phyloP scores from a whole-genome alignment of 805 yeast genomes.

The Schwanniomyces yamadae region DNA sequence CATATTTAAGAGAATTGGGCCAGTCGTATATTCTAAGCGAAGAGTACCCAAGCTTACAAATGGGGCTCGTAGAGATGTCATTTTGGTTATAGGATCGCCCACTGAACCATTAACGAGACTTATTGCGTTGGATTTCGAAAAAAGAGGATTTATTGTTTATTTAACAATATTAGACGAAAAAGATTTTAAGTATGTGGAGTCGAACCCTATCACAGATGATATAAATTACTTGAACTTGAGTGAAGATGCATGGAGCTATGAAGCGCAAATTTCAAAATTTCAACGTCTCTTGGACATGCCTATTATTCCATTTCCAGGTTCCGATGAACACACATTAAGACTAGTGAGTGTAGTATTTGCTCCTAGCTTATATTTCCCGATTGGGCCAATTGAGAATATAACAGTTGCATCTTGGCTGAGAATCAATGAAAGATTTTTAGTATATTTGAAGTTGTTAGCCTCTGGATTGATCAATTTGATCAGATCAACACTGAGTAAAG shows the following conservation, averaged over 20 bases:
- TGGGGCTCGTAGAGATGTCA: constrained; percentile 76
- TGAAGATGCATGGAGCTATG: constrained; percentile 40
- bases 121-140: constrained; percentile 70
- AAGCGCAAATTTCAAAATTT: constrained; percentile 49
- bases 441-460: constrained; percentile 51
- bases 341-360: constrained; percentile 67
- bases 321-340: constrained; percentile 52
- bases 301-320: constrained; percentile 59
- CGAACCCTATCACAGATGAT: constrained; percentile 63
- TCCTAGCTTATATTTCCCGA: constrained; percentile 67
- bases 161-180: constrained; percentile 66
- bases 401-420: constrained; percentile 51
- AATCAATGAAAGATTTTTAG: constrained; percentile 44
- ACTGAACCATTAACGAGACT: constrained; percentile 69
- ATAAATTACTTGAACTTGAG: constrained; percentile 63
- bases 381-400: constrained; percentile 66
- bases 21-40: constrained; percentile 28
- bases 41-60: constrained; percentile 61
- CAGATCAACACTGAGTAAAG: constrained; percentile 48
- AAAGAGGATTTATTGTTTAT: constrained; percentile 79
- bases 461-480: constrained; percentile 56
- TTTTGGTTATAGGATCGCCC: constrained; percentile 74
- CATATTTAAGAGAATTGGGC: neutral
- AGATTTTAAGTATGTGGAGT: constrained; percentile 50
- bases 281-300: constrained; percentile 49